Percentiles rank a stretch among this genome's conserved stretches.
phyloP scores from a whole-genome alignment of 495 filamentous ascomycete species.

The Penicillium chermesinum region DNA sequence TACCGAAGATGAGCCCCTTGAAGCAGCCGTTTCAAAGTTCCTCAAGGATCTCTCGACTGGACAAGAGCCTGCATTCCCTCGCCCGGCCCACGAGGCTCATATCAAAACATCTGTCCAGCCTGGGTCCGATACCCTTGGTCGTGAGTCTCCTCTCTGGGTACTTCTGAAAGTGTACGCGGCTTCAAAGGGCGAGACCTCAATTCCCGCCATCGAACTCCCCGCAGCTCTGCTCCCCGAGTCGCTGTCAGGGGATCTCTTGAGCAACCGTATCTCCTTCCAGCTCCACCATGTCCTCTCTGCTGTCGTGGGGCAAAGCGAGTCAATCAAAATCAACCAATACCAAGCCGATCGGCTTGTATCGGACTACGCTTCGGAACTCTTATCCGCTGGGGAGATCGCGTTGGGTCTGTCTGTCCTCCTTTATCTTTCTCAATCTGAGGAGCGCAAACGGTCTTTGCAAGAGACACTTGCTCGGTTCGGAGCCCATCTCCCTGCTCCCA shows the following conservation, averaged over 20 bases:
- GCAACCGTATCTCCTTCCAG: constrained; percentile 77
- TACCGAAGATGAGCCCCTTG: constrained; percentile 58
- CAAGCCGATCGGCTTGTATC: constrained; percentile 61
- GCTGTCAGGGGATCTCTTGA: constrained; percentile 62
- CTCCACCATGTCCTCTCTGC: constrained; percentile 55
- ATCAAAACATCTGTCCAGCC: constrained; percentile 46
- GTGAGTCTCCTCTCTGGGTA: constrained; percentile 79
- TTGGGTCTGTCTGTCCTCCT: constrained; percentile 69
- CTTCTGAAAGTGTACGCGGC: constrained; percentile 74
- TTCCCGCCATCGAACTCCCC: constrained; percentile 27
- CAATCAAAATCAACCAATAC: constrained; percentile 27
- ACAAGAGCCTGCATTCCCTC: constrained; percentile 54
- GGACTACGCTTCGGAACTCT: constrained; percentile 69
- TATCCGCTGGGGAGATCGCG: constrained; percentile 60
- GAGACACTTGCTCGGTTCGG: constrained; percentile 59
- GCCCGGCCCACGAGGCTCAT: constrained; percentile 55
- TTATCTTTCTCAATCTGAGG: constrained; percentile 60
- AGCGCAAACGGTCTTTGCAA: constrained; percentile 62
- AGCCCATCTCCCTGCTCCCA: constrained; percentile 45
- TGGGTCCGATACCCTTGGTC: constrained; percentile 40
- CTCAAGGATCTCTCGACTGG: constrained; percentile 60
- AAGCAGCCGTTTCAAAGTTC: constrained; percentile 65
- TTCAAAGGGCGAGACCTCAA: constrained; percentile 18
- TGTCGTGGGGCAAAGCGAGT: constrained; percentile 45
- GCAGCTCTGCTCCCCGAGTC: constrained; percentile 41